These are phyloP conservation scores for Hymenotorrendiella dingleyae DNA, from an alignment of 2,329 filamentous ascomycete genomes.

Conservation along the genomic window DNA sequence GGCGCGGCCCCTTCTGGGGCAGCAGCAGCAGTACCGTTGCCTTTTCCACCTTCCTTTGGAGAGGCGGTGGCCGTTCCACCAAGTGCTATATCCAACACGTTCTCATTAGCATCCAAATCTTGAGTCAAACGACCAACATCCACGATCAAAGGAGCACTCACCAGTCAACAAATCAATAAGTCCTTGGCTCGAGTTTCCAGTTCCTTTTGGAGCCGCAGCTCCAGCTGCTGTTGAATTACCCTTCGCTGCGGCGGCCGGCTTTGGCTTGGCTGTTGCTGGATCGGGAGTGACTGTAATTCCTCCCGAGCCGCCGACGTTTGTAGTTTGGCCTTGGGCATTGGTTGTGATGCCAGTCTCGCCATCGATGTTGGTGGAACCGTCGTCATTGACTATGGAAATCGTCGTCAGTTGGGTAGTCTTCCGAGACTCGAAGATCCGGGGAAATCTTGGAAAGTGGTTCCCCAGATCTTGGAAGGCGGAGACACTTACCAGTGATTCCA, in stretches of 20 bases:
- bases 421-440: background rate
- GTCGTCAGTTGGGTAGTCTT: slow-evolving; percentile 11
- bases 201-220: background rate
- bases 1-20: too few species aligned
- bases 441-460: background rate
- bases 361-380: slow-evolving; percentile 10
- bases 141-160: too few species aligned
- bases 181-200: too few species aligned
- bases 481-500: background rate
- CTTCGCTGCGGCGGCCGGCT: background rate
- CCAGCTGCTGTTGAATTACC: background rate
- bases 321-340: slow-evolving; percentile 7
- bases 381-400: slow-evolving; percentile 25
- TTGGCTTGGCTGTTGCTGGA: background rate
- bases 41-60: too few species aligned
- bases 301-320: slow-evolving; percentile 6
- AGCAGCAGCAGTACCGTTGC: too few species aligned
- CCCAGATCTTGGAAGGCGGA: too few species aligned
- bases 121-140: too few species aligned
- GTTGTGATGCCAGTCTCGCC: slow-evolving; percentile 12
- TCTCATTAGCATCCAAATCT: too few species aligned
- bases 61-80: too few species aligned
- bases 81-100: too few species aligned
- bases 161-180: too few species aligned
- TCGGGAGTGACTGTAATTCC: slow-evolving; percentile 8